Evolutionary conservation across 805 yeast species (phyloP), one percentile per base, ranked within the genome.

Genomic region (Candida loeiensis): DNA sequence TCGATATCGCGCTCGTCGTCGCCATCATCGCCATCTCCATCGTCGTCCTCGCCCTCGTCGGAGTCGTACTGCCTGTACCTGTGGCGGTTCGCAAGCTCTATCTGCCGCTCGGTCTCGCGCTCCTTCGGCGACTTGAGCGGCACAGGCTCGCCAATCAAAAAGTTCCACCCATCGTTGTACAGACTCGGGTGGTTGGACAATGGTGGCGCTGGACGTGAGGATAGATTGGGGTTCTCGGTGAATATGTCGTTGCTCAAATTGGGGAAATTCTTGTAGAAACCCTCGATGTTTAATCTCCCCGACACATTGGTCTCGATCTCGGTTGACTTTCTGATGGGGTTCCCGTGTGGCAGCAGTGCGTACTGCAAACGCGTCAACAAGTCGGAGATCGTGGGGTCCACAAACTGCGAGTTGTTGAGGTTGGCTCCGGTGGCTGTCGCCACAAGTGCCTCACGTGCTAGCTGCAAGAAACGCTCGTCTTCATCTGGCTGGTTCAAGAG

Each of bases 381-480:
- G 50, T 77, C 82, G 45, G 74, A 60, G 18, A 80, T 77, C 0
- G 85, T 79, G 4, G 86, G 85, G 53, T 80, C 86, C 5, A 80
- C 74, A 17, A 73, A 61, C 38, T 47, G 49, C 17, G 55, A 38
- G 18, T 48, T 45, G 17, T 44, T 27, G 14, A 62, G 58, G 41
- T 63, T 59, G 45, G 69, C 69, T 2, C 75, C 69, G 8, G 48
- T 52, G 9, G 73, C 71, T 0, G 78, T 73, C 18, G 79, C 77
- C 9, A 74, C 78, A 13, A 75, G 62, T 2, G 82, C 85, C 50
- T 80, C 83, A 43, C 76, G 74, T 3, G 86, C 86, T 14, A 80
- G 67, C 34, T 74, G 63, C 27, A 80, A 61, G 50, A 80, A 80
- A 38, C 70, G 64, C 30, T 73, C 64, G 51, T 80, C 85, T 51